Conservation (phyloP, 768 basidiomycete species). For the Termitomyces sp. region DNA sequence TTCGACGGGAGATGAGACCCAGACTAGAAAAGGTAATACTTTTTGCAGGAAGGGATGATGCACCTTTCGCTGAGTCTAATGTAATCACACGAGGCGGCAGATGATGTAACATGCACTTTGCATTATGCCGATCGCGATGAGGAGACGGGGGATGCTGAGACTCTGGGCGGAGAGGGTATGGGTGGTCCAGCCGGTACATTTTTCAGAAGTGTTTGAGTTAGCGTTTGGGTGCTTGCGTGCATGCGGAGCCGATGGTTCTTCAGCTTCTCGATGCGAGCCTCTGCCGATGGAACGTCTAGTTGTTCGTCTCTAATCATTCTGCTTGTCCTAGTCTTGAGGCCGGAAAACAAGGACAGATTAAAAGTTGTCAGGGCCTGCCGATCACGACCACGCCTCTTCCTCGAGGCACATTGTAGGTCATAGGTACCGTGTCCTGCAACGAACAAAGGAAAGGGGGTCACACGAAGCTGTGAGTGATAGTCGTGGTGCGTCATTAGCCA, state of each 20-base stretch:
- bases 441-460: neutral
- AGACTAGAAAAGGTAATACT: neutral
- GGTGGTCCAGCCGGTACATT: neutral
- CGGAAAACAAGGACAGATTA: neutral
- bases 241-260: neutral
- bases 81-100: neutral
- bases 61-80: constrained; percentile 1
- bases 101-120: neutral
- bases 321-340: neutral
- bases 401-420: neutral
- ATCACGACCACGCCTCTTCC: neutral
- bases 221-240: neutral
- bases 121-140: neutral
- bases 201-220: neutral
- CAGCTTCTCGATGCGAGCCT: neutral
- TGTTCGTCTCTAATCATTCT: neutral
- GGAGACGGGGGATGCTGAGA: neutral
- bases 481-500: neutral
- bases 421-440: neutral
- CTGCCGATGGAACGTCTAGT: neutral
- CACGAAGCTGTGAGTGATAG: neutral
- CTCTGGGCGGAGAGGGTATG: neutral
- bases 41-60: neutral
- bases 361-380: neutral
- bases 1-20: neutral